Evolutionary conservation across 768 basidiomycete species (phyloP), one percentile per base, ranked within the genome.

Genomic region (Mycena olivaceomarginata): DNA sequence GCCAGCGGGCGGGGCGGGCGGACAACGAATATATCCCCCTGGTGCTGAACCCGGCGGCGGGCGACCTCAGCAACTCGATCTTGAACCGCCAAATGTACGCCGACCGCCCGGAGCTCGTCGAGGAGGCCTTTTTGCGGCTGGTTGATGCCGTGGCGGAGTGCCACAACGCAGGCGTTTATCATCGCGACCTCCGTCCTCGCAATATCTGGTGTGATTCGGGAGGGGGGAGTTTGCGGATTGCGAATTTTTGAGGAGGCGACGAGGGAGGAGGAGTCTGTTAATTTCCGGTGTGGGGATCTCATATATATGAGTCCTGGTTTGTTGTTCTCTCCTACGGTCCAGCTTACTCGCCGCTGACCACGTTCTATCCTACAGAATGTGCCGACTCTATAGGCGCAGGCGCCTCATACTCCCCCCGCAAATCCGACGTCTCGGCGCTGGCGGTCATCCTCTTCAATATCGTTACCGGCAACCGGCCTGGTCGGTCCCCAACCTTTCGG

Each of bases 401-500:
- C 48, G 46, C 10, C 63, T 43, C 51, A 0, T 70, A 75, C n/a
- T 66, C 53, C 18, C 41, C 68, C 31, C 74, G 63, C 53, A 20
- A 66, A 15, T 45, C 51, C 3, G 68, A 75, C 37, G 8, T 66
- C 8, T 75, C 69, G 74, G 67, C 41, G 0, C 43, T 65, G n/a
- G 40, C 25, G n/a, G 31, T 75, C 18, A 46, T 43, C 16, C 37
- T 70, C 9, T 15, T 60, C 31, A 45, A 10, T 8, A 48, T 75
- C 20, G 15, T 56, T 15, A 66, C 74, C 12, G 15, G 51, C 10
- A 25, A 5, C 51, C 15, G 8, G 9, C 74, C 2, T 75, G 74
- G 74, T 4, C 5, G 22, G 5, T 3, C 25, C 46, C 74, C 1
- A 10, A 8, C 20, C n/a, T 53, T 8, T 56, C 63, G 41, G 63